Conservation (phyloP, 2,329 filamentous ascomycete species). For the Cercospora citrullina region DNA sequence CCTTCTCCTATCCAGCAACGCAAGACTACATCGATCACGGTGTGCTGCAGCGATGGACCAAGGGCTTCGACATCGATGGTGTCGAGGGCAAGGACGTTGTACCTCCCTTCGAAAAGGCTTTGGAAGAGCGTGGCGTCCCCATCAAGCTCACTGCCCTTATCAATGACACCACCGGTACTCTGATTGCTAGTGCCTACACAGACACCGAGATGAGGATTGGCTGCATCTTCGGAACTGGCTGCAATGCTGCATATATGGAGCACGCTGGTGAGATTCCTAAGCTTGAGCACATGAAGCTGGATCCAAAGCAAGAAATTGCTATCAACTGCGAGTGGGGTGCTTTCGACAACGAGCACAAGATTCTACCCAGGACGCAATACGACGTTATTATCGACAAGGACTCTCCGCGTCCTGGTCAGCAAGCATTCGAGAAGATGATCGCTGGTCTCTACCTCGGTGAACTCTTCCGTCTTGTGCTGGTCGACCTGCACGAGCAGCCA, state of each 20-base stretch:
- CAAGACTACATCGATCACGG: slow-evolving; percentile 94
- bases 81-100: slow-evolving; percentile 91
- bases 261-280: slow-evolving; percentile 88
- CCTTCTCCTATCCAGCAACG: slow-evolving; percentile 91
- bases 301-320: slow-evolving; percentile 71
- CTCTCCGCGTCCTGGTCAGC: slow-evolving; percentile 48
- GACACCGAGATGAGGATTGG: slow-evolving; percentile 90
- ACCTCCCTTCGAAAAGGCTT: slow-evolving; percentile 77
- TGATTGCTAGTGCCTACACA: slow-evolving; percentile 97
- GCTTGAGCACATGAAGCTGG: slow-evolving; percentile 85
- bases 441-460: slow-evolving; percentile 50
- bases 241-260: slow-evolving; percentile 99
- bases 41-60: slow-evolving; percentile 92
- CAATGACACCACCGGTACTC: slow-evolving; percentile 95
- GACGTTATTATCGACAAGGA: slow-evolving; percentile 47
- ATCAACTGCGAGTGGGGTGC: slow-evolving; percentile 99
- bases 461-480: slow-evolving; percentile 47
- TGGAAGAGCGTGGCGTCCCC: slow-evolving; percentile 75
- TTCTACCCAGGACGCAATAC: slow-evolving; percentile 78
- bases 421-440: slow-evolving; percentile 50
- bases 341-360: slow-evolving; percentile 89
- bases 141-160: slow-evolving; percentile 92
- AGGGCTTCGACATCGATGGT: slow-evolving; percentile 91
- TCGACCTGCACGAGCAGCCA: slow-evolving; percentile 60
- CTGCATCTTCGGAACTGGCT: slow-evolving; percentile 97